Evolutionary conservation across 2,329 filamentous ascomycete genomes (phyloP), one percentile per base, ranked within the genome.

Genomic region (Sporothrix schenckii): DNA sequence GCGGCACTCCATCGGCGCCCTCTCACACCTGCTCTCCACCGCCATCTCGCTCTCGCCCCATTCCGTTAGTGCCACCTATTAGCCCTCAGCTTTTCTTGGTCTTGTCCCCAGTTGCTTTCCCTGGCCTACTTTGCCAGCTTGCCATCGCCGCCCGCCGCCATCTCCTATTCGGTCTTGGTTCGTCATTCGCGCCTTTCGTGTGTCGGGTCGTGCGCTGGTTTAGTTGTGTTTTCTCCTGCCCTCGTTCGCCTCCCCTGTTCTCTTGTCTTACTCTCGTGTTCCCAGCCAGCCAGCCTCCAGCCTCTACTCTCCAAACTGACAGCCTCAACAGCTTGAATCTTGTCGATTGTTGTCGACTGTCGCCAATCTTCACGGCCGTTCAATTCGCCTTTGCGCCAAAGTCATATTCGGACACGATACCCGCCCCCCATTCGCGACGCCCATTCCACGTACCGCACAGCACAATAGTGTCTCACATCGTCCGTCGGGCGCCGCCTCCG

Each of bases 21-120:
- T 54, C 65, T 41, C 50, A 11, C 24, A 11, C 24, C 66, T 41
- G 50, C 66, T 30, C 66, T 56, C 66, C 52, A 66, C 56, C 61
- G 21, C 69, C 69, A 58, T 61, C 53, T 53, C 54, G 30, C 63
- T 4, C 27, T 49, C 61, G 30, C 63, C 69, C 63, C 21, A 67
- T 67, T 60, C 16, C 34, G 53, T 58, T 70, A 70, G 69, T 63
- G 53, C 69, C 41, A 49, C 63, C 34, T 34, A 7, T 34, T 70
- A 60, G 63, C 69, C 54, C 61, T 67, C 69, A 67, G 69, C 69
- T 70, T 67, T 67, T 66, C 63, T 52, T n/a, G 61, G 34, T 16
- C 49, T n/a, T 27, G 63, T 41, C 61, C 39, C 13, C 39, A 27
- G 58, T 19, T 41, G 11, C 60, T 27, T 66, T 70, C 41, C 47